Base-by-base conservation (phyloP, 2,329 filamentous ascomycete species). In the Cladosporium austrohemisphaericum region DNA sequence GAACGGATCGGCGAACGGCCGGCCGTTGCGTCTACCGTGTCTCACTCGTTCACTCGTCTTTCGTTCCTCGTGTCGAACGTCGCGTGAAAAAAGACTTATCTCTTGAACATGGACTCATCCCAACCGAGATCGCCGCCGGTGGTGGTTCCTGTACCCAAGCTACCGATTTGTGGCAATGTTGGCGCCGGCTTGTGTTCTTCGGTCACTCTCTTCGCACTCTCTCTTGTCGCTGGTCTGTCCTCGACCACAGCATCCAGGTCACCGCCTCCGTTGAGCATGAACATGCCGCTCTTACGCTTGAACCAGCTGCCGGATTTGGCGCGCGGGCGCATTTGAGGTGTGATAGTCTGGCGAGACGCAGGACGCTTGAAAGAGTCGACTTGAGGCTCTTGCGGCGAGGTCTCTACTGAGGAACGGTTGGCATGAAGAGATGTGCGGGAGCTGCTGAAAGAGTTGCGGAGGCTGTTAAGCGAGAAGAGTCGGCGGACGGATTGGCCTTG, bases 361-460 rank as follows among this genome's bases (percentile, higher is more conserved):
- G 55, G 36, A 9, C 37, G 46, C 20, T 20, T 33, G 28, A 29
- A 41, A 14, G 37, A 20, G 5, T 49, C 50, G 23, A 38, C 40
- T 36, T 31, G 53, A 25, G 22, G 45, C 18, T 28, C 35, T 25
- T 43, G 47, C 5, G 47, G 49, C 43, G 41, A 47, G 16, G 49
- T 19, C 25, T 25, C 47, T 26, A 48, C n/a, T 22, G 49, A 53
- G 41, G 41, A 48, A 32, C 22, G 50, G 43, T 28, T 52, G 52
- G 13, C 53, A 57, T 23, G 52, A 11, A 65, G 55, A 10, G 63
- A 65, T 4, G 61, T 61, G 43, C 64, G 61, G 3, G 65, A 65
- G 56, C 59, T 64, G 57, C 53, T 62, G 60, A 67, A 67, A 26
- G 63, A 65, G 32, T 61, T 61, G 47, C 64, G 63, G 40, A 68